A percentile compares a stretch with the other conserved stretches of the same genome.
phyloP scores from a whole-genome alignment of 1,139 yeast genomes.

The Yamadazyma sp. region DNA sequence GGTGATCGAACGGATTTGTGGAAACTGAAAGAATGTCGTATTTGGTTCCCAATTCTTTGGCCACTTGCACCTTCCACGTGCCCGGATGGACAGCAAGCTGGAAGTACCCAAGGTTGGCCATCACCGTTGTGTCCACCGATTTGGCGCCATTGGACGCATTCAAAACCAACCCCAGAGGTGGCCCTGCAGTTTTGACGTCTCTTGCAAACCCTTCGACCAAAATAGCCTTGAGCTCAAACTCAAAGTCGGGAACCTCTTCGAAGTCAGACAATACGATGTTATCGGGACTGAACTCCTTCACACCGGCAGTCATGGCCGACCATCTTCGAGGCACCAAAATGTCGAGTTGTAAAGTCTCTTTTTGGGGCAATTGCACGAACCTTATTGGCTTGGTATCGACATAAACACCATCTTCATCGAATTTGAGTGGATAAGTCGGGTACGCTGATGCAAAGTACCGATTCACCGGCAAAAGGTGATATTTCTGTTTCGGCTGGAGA shows the following conservation, averaged over 20 bases:
- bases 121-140: slow-evolving; percentile 55
- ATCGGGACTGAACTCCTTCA: slow-evolving; percentile 53
- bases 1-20: slow-evolving; percentile 26
- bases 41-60: slow-evolving; percentile 21
- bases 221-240: slow-evolving; percentile 42
- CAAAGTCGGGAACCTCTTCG: slow-evolving; percentile 12
- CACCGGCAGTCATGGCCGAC: slow-evolving; percentile 48
- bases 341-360: slow-evolving; percentile 54
- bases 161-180: slow-evolving; percentile 56
- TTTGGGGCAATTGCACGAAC: slow-evolving; percentile 41
- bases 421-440: slow-evolving; percentile 37
- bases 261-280: slow-evolving; percentile 48
- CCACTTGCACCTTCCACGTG: slow-evolving; percentile 51
- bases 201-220: slow-evolving; percentile 72
- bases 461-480: slow-evolving; percentile 46
- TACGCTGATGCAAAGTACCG: slow-evolving; percentile 58
- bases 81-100: slow-evolving; percentile 77
- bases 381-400: slow-evolving; percentile 1
- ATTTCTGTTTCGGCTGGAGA: slow-evolving; percentile 52
- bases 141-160: slow-evolving; percentile 19
- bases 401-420: slow-evolving; percentile 38
- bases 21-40: slow-evolving; percentile 40
- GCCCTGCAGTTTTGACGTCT: slow-evolving; percentile 32
- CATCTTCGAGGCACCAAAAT: slow-evolving; percentile 67
- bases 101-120: slow-evolving; percentile 75